These are phyloP conservation scores for Candida ficus DNA, from an alignment of 805 yeast genomes.

Conservation along the genomic window DNA sequence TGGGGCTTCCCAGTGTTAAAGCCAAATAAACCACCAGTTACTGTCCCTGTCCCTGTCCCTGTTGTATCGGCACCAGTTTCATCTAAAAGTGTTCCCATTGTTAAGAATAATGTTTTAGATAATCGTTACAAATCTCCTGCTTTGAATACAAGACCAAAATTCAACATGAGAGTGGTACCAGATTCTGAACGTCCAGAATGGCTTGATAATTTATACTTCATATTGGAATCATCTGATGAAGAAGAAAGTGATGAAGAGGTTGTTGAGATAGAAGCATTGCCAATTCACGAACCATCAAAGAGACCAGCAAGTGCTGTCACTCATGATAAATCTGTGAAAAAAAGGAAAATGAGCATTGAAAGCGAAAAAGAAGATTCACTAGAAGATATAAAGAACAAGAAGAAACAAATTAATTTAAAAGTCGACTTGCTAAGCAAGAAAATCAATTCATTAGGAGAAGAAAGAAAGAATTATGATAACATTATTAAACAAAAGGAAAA, in stretches of 20 bases:
- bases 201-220: slow-evolving; percentile 21
- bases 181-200: slow-evolving; percentile 22
- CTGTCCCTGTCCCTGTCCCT: neutral
- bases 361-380: neutral
- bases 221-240: slow-evolving; percentile 19
- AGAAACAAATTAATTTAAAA: slow-evolving; percentile 3
- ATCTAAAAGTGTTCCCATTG: too few species aligned
- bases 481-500: slow-evolving; percentile 3
- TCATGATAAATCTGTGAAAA: slow-evolving; percentile 5
- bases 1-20: slow-evolving; percentile 17
- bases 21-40: neutral
- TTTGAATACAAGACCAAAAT: slow-evolving; percentile 6
- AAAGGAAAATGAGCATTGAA: slow-evolving; percentile 1
- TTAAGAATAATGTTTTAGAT: neutral
- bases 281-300: neutral
- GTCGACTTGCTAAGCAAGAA: slow-evolving; percentile 3
- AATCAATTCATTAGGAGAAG: too few species aligned
- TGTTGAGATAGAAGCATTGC: neutral
- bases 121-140: neutral
- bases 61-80: neutral
- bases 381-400: slow-evolving; percentile 1
- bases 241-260: slow-evolving; percentile 5
- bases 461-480: slow-evolving; percentile 1
- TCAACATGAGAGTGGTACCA: slow-evolving; percentile 8
- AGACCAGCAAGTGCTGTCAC: neutral